A percentile compares a stretch with the other conserved stretches of the same genome.
Conservation (phyloP, 768 basidiomycete species). For the Cyclocybe aegerita region DNA sequence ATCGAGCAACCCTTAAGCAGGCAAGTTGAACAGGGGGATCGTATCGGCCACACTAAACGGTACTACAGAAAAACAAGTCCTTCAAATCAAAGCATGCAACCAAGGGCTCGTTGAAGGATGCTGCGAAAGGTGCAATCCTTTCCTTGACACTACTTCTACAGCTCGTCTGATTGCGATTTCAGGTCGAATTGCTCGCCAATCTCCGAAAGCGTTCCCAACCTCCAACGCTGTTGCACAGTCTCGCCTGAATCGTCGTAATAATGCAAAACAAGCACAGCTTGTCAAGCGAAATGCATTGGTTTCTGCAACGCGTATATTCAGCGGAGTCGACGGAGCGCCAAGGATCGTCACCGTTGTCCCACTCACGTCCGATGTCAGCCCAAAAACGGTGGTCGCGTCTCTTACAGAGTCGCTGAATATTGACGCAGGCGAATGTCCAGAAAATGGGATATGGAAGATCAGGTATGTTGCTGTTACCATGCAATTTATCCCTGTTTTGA, state of each 20-base stretch:
- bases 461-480: slow-evolving; percentile 42
- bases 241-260: slow-evolving; percentile 77
- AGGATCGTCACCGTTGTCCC: slow-evolving; percentile 89
- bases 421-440: slow-evolving; percentile 48
- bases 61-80: slow-evolving; percentile 75
- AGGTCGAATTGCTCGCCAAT: slow-evolving; percentile 61
- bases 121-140: slow-evolving; percentile 70
- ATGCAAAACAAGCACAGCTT: slow-evolving; percentile 79
- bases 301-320: slow-evolving; percentile 76
- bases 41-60: slow-evolving; percentile 5
- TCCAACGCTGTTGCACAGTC: slow-evolving; percentile 62
- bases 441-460: slow-evolving; percentile 62
- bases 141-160: not conserved
- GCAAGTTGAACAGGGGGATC: slow-evolving; percentile 26
- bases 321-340: slow-evolving; percentile 74
- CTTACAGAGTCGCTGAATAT: slow-evolving; percentile 63
- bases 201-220: slow-evolving; percentile 49
- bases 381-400: slow-evolving; percentile 48
- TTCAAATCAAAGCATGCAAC: slow-evolving; percentile 92
- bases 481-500: slow-evolving; percentile 1
- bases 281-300: slow-evolving; percentile 69
- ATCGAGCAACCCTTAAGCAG: slow-evolving; percentile 88
- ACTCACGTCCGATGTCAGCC: slow-evolving; percentile 64
- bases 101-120: slow-evolving; percentile 81
- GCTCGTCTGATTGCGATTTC: slow-evolving; percentile 2